A percentile compares a stretch with the other conserved stretches of the same genome.
Evolutionary conservation across 192 early-diverging fungal genomes (phyloP).

Genomic region (Mortierella claussenii): DNA sequence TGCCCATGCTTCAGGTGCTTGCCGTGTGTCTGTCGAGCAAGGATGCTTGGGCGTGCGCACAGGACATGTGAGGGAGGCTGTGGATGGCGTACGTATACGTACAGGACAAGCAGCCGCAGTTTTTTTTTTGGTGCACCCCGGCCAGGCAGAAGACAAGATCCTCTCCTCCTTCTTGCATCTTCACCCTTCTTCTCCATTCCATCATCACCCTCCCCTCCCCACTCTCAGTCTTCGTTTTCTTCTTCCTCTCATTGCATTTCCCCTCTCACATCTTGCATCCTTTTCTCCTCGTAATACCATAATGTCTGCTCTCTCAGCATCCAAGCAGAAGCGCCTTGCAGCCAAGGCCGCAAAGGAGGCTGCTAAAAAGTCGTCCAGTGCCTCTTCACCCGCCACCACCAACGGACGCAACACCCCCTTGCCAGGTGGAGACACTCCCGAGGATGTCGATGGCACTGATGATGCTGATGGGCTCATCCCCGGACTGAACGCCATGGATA

Average conservation of each 20-base stretch:
- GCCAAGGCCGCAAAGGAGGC: conserved; percentile 75
- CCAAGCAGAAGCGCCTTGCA: conserved; percentile 84
- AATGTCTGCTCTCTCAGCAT: conserved; percentile 64
- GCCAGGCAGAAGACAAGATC: background rate
- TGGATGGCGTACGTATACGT: background rate
- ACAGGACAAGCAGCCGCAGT: background rate
- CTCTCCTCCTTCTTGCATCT: conserved; percentile 3
- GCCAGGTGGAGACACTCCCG: conserved; percentile 3
- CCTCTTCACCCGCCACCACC: conserved; percentile 50
- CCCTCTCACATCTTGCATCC: background rate
- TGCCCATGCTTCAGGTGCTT: too few species aligned
- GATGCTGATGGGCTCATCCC: conserved; percentile 28
- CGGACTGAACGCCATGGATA: conserved; percentile 53
- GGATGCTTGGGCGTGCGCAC: too few species aligned
- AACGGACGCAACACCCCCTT: conserved; percentile 50
- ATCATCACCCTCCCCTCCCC: background rate
- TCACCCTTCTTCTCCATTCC: conserved; percentile 2
- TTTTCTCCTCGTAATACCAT: background rate
- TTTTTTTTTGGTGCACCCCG: background rate
- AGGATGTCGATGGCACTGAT: conserved; percentile 14
- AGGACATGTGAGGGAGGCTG: too few species aligned
- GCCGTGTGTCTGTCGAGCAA: too few species aligned
- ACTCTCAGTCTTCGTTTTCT: too few species aligned
- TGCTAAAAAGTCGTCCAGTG: conserved; percentile 49
- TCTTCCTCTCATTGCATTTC: too few species aligned